These are phyloP conservation scores for Umbelopsis isabellina DNA, from an alignment of 192 early-diverging fungal genomes.

Conservation along the genomic window DNA sequence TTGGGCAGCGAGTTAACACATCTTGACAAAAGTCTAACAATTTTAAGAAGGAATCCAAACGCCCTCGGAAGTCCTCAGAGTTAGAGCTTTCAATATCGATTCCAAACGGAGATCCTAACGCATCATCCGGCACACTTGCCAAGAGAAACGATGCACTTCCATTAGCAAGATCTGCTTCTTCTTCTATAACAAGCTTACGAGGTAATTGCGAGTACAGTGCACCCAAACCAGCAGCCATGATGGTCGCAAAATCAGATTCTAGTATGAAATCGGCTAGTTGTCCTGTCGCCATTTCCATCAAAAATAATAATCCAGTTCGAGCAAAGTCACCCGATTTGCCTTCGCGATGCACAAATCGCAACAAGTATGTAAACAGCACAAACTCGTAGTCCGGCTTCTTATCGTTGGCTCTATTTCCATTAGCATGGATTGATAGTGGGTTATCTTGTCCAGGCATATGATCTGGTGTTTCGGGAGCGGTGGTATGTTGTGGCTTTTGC, in stretches of 20 bases:
- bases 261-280: conserved; percentile 84
- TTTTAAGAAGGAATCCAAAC: conserved; percentile 69
- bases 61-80: conserved; percentile 63
- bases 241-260: conserved; percentile 80
- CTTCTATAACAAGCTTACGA: conserved; percentile 65
- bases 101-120: conserved; percentile 34
- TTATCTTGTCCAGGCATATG: not conserved
- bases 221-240: conserved; percentile 83
- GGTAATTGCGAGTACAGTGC: conserved; percentile 92
- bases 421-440: not conserved
- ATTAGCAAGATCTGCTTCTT: conserved; percentile 39
- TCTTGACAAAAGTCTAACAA: conserved; percentile 76
- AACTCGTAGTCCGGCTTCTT: conserved; percentile 73
- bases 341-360: conserved; percentile 89
- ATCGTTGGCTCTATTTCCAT: not conserved
- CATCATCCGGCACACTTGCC: conserved; percentile 41
- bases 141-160: conserved; percentile 33
- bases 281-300: conserved; percentile 79
- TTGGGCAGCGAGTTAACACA: conserved; percentile 71
- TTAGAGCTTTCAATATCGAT: conserved; percentile 58
- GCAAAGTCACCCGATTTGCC: conserved; percentile 86
- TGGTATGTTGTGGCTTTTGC: conserved; percentile 41
- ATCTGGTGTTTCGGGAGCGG: conserved; percentile 1
- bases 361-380: conserved; percentile 85
- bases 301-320: conserved; percentile 79